Base-by-base conservation (phyloP, 2,329 filamentous ascomycete genomes). In the Xylariaceae sp. region DNA sequence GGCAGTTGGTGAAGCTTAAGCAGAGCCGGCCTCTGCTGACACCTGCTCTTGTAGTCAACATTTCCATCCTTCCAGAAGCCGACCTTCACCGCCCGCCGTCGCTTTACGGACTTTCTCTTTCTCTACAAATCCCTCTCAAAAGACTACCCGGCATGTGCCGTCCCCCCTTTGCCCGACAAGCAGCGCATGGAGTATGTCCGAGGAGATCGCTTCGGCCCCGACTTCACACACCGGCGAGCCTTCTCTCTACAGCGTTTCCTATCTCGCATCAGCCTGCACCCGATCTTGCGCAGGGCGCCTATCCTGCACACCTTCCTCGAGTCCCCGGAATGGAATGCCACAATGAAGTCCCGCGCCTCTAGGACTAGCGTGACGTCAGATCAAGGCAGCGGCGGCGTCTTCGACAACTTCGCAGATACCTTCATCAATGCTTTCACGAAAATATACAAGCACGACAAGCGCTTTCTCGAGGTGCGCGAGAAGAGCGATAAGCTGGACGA, bases 131-230 rank as follows among this genome's bases (percentile, higher is more conserved):
- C 85, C 19, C 78, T 98, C 32, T 79, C 73, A 43, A 80, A 80
- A 56, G 89, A 95, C 58, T 96, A 87, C 52, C 86, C 88, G 39
- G 85, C 87, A 64, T 86, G 83, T 60, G 92, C 92, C 30, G 86
- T 98, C 3, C 92, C 92, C 19, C 92, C 92, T 29, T 70, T 98
- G 34, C 92, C 92, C 33, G 92, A 96, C 64, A 98, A 96, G 70
- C 90, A 96, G 69, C 93, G 93, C 63, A 94, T 98, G 85, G 88
- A 94, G 55, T 96, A 96, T 56, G 92, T 96, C 32, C 84, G 89
- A 22, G 92, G 92, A 48, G 90, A 96, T 65, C 83, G 92, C 43
- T 98, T 98, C 60, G 88, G 89, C 7, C 64, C 81, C 31, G 92
- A 96, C 62, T 98, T 98, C 58, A 98, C 88, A 21, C 71, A 78